Evolutionary conservation across 2,329 filamentous ascomycete genomes (phyloP).

Genomic region (Cladobotryum mycophilum): DNA sequence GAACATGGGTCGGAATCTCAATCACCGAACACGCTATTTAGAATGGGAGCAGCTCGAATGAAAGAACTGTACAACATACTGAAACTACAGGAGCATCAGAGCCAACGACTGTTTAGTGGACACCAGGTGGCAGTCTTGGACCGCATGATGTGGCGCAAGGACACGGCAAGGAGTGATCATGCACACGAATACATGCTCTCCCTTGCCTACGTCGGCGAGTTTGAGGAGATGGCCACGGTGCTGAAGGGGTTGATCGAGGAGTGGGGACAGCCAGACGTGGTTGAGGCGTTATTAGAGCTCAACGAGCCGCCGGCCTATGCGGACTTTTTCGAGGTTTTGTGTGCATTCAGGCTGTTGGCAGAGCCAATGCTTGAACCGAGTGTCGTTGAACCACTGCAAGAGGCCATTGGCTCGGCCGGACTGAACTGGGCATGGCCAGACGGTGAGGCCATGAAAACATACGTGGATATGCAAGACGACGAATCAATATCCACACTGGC

Average conservation of each 20-base stretch:
- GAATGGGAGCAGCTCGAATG: slow-evolving; percentile 18
- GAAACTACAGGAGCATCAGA: slow-evolving; percentile 18
- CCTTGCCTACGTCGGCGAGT: slow-evolving; percentile 55
- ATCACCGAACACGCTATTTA: slow-evolving; percentile 13
- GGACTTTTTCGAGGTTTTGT: slow-evolving; percentile 34
- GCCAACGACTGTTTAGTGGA: slow-evolving; percentile 14
- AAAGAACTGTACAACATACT: slow-evolving; percentile 23
- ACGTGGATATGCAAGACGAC: slow-evolving; percentile 21
- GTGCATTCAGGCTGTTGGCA: slow-evolving; percentile 43
- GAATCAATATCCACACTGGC: slow-evolving; percentile 21
- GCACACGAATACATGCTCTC: slow-evolving; percentile 56
- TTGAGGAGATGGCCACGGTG: slow-evolving; percentile 49
- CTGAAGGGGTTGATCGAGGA: slow-evolving; percentile 53
- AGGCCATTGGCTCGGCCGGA: slow-evolving; percentile 19
- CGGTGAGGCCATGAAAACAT: slow-evolving; percentile 29
- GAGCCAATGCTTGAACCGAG: slow-evolving; percentile 33
- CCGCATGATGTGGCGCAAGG: slow-evolving; percentile 25
- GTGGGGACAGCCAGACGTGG: slow-evolving; percentile 29
- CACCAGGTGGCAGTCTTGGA: slow-evolving; percentile 26
- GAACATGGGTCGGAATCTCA: not conserved
- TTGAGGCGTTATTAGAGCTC: slow-evolving; percentile 30
- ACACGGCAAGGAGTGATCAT: slow-evolving; percentile 31
- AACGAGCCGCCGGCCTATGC: slow-evolving; percentile 28
- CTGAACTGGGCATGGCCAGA: slow-evolving; percentile 34
- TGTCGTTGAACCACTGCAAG: slow-evolving; percentile 26